phyloP scores from a whole-genome alignment of 805 yeast species.

The Kazachstania viticola region DNA sequence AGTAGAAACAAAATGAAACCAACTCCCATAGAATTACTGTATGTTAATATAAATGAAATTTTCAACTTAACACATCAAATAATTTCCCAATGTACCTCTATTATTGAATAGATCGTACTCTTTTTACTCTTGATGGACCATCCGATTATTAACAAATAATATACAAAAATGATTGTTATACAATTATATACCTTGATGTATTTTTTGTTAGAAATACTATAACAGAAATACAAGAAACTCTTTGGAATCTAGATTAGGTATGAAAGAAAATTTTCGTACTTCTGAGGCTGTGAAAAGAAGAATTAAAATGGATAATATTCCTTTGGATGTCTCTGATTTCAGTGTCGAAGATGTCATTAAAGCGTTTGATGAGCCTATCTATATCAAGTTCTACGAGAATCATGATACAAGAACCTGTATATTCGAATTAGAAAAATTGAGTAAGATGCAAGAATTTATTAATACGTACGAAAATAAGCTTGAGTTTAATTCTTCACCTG shows the following conservation, averaged over 20 bases:
- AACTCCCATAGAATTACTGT: too few relatives aligned
- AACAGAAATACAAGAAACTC: constrained; percentile 26
- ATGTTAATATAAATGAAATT: too few relatives aligned
- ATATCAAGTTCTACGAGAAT: constrained; percentile 16
- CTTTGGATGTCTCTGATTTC: constrained; percentile 23
- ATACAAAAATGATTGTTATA: too few relatives aligned
- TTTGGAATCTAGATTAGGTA: constrained; percentile 18
- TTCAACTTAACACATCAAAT: too few relatives aligned
- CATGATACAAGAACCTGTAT: constrained; percentile 22
- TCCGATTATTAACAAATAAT: too few relatives aligned
- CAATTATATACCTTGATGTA: too few relatives aligned
- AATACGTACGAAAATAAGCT: constrained; percentile 13
- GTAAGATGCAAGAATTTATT: constrained; percentile 14
- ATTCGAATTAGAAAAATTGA: constrained; percentile 15
- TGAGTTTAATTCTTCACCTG: constrained; percentile 12
- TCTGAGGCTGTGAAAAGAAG: constrained; percentile 13
- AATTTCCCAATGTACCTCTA: too few relatives aligned
- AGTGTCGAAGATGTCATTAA: constrained; percentile 24
- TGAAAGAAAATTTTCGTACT: constrained; percentile 1
- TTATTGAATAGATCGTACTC: too few relatives aligned
- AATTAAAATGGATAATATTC: constrained; percentile 16
- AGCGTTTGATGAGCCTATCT: constrained; percentile 15
- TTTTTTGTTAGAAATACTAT: too few relatives aligned
- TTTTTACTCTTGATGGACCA: too few relatives aligned
- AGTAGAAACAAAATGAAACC: too few relatives aligned